Percentiles rank a stretch among this genome's conserved stretches.
Evolutionary conservation across 1,284 basidiomycete genomes (phyloP).

Genomic region (Xerocomus minutiporus): DNA sequence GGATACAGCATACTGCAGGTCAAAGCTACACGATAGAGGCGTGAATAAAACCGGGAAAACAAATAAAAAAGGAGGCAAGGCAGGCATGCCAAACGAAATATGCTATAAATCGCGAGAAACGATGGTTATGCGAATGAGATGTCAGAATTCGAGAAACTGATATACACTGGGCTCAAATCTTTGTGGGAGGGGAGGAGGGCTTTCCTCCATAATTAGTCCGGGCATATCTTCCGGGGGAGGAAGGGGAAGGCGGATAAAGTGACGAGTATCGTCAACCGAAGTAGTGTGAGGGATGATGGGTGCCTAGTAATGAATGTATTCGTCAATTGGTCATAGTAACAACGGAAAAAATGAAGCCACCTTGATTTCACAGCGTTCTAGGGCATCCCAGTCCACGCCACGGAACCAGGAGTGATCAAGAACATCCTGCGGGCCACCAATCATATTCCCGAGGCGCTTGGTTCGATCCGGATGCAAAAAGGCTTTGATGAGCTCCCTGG

Average conservation of each 20-base stretch:
- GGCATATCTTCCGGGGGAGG: conserved; percentile 74
- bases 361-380: conserved; percentile 75
- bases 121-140: neutral
- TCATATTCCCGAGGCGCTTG: conserved; percentile 92
- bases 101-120: conserved; percentile 25
- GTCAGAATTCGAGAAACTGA: conserved; percentile 72
- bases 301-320: conserved; percentile 44
- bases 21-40: conserved; percentile 28
- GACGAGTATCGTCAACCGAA: conserved; percentile 73
- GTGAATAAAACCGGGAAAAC: conserved; percentile 1
- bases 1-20: conserved; percentile 29
- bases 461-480: conserved; percentile 93
- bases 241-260: conserved; percentile 73
- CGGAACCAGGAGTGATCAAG: conserved; percentile 95
- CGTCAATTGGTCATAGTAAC: conserved; percentile 7
- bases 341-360: conserved; percentile 37
- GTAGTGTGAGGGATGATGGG: conserved; percentile 78
- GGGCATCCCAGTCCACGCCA: conserved; percentile 84
- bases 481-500: conserved; percentile 72
- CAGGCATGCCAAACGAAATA: conserved; percentile 9
- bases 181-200: conserved; percentile 50
- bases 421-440: conserved; percentile 86
- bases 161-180: conserved; percentile 62
- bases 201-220: conserved; percentile 62
- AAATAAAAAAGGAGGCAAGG: neutral